Evolutionary conservation across 345 rosid genomes (phyloP).

Genomic region (Heritiera littoralis): DNA sequence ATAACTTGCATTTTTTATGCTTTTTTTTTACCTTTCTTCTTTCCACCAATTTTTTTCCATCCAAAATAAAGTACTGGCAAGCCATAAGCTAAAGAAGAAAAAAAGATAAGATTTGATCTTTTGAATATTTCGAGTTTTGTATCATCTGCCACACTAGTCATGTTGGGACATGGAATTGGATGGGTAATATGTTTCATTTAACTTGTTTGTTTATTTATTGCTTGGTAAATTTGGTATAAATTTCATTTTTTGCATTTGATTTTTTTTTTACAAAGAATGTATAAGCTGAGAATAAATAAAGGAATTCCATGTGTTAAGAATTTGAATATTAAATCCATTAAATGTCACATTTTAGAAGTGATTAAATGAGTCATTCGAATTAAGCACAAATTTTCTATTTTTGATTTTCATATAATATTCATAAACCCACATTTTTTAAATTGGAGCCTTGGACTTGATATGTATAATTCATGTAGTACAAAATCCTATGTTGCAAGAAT

Average conservation of each 20-base stretch:
- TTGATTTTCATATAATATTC: background rate
- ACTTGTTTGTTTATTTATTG: background rate
- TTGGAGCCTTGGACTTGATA: background rate
- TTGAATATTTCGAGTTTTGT: no score
- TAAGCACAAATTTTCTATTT: no score
- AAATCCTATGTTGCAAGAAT: background rate
- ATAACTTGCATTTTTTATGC: background rate
- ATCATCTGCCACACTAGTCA: background rate
- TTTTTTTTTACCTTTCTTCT: no score
- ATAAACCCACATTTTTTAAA: background rate
- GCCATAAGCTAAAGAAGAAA: background rate
- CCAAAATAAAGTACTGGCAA: background rate
- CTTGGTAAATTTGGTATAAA: no score
- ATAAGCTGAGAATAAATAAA: no score
- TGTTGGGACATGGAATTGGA: no score
- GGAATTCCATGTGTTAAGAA: no score
- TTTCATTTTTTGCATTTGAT: background rate
- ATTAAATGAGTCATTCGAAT: no score
- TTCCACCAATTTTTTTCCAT: background rate
- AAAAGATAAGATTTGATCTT: background rate
- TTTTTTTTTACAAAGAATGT: background rate
- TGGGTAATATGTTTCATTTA: background rate
- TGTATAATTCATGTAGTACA: background rate
- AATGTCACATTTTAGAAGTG: no score
- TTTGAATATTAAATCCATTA: no score